Evolutionary conservation across 2,329 filamentous ascomycete species (phyloP).

Genomic region (Dothistroma pini): DNA sequence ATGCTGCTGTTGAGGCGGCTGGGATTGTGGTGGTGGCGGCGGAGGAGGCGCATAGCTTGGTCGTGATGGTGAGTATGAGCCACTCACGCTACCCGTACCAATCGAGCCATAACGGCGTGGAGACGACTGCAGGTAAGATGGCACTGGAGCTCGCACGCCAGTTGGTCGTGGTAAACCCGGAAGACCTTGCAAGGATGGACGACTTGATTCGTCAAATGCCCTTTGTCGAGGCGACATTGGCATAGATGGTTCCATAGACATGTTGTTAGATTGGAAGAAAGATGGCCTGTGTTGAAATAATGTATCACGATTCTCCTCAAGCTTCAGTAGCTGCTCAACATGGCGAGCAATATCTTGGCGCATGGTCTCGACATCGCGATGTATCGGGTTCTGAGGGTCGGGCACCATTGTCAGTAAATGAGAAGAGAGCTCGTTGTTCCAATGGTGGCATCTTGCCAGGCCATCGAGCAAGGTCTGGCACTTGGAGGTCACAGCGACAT

Average conservation of each 20-base stretch:
- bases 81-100: conserved; percentile 55
- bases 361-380: conserved; percentile 66
- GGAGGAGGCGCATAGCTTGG: conserved; percentile 54
- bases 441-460: conserved; percentile 69
- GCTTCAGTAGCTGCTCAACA: conserved; percentile 53
- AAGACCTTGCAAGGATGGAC: conserved; percentile 63
- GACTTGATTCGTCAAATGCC: conserved; percentile 77
- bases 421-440: conserved; percentile 80
- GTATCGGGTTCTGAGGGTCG: conserved; percentile 68
- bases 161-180: conserved; percentile 49
- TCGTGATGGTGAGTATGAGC: conserved; percentile 67
- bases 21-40: conserved; percentile 43
- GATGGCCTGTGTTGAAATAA: conserved; percentile 36
- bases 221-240: conserved; percentile 86
- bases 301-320: conserved; percentile 63
- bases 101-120: conserved; percentile 87
- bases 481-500: conserved; percentile 72
- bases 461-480: conserved; percentile 80
- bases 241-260: conserved; percentile 25
- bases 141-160: conserved; percentile 72
- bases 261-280: conserved; percentile 37
- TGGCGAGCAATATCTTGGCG: conserved; percentile 62
- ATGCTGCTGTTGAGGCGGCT: conserved; percentile 58
- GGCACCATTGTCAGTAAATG: conserved; percentile 70
- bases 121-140: conserved; percentile 74